Conservation (phyloP, 495 filamentous ascomycete genomes). For the Parachaetomium inaequale region DNA sequence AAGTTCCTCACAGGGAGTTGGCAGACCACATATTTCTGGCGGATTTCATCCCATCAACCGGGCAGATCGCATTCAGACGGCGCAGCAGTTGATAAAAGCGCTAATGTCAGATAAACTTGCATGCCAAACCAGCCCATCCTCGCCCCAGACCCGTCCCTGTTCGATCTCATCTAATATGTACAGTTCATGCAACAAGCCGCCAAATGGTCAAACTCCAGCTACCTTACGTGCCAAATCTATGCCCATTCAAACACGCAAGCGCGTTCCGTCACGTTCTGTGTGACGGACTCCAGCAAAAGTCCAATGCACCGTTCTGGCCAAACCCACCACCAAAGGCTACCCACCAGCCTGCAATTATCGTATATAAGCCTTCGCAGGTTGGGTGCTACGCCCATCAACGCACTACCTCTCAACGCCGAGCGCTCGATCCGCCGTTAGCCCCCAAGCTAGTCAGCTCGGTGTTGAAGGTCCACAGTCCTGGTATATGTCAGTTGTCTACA, state of each 20-base stretch:
- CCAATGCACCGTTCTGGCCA: constrained; percentile 7
- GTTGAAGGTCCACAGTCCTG: constrained; percentile 49
- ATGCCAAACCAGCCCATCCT: not conserved
- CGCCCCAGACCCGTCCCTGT: not conserved
- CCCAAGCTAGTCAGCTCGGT: constrained; percentile 34
- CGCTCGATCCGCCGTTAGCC: constrained; percentile 23
- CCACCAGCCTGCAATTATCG: not conserved
- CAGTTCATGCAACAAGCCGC: not conserved
- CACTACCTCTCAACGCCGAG: constrained; percentile 13
- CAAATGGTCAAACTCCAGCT: not conserved
- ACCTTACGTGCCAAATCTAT: constrained; percentile 21
- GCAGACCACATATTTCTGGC: too few relatives aligned
- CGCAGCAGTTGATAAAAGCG: not conserved
- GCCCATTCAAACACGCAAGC: constrained; percentile 1
- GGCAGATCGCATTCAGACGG: too few relatives aligned
- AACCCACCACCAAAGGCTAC: not conserved
- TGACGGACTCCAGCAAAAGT: constrained; percentile 1
- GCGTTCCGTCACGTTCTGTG: not conserved
- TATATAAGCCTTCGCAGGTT: not conserved
- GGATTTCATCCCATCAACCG: too few relatives aligned
- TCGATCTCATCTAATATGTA: not conserved
- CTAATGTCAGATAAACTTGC: not conserved
- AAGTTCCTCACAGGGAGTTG: too few relatives aligned
- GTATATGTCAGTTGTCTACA: constrained; percentile 3
- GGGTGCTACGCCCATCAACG: not conserved